Percentiles rank a stretch among this genome's conserved stretches.
Evolutionary conservation across 2,329 filamentous ascomycete genomes (phyloP).

Genomic region (Ophiostoma perfectum): DNA sequence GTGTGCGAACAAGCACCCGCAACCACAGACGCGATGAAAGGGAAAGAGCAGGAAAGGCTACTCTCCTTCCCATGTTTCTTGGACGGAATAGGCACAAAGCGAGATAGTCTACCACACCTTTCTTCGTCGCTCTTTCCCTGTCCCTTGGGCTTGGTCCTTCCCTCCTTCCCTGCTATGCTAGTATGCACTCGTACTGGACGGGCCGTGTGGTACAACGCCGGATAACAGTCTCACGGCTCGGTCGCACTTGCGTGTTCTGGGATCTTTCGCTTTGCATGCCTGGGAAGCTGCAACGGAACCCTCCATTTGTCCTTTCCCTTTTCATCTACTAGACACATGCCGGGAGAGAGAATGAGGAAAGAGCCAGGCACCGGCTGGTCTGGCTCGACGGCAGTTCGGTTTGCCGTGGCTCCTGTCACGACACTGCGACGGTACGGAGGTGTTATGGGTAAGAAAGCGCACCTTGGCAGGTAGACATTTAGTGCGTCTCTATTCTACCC

Average conservation of each 20-base stretch:
- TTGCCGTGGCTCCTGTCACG: background rate
- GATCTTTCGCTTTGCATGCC: background rate
- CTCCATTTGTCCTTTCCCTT: slow-evolving; percentile 4
- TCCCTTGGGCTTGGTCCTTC: background rate
- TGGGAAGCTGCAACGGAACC: slow-evolving; percentile 7
- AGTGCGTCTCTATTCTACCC: too few relatives aligned
- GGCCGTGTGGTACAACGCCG: too few relatives aligned
- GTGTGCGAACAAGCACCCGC: background rate
- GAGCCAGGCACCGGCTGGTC: slow-evolving; percentile 2
- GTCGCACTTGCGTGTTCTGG: slow-evolving; percentile 5
- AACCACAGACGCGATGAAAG: background rate
- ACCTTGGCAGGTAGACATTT: too few relatives aligned
- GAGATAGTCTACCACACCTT: background rate
- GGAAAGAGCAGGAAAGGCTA: background rate
- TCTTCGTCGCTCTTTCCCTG: background rate
- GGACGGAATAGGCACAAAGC: too few relatives aligned
- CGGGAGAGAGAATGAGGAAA: slow-evolving; percentile 11
- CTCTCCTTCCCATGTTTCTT: too few relatives aligned
- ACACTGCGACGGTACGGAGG: background rate
- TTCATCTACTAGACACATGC: background rate
- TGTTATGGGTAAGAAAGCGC: too few relatives aligned
- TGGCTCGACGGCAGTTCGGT: background rate
- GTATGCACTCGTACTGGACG: background rate
- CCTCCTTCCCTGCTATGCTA: slow-evolving; percentile 1
- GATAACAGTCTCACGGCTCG: background rate